Evolutionary conservation across 305 asterid genomes (phyloP), one percentile per base, ranked within the genome.

Genomic region (Coffea humblotiana): DNA sequence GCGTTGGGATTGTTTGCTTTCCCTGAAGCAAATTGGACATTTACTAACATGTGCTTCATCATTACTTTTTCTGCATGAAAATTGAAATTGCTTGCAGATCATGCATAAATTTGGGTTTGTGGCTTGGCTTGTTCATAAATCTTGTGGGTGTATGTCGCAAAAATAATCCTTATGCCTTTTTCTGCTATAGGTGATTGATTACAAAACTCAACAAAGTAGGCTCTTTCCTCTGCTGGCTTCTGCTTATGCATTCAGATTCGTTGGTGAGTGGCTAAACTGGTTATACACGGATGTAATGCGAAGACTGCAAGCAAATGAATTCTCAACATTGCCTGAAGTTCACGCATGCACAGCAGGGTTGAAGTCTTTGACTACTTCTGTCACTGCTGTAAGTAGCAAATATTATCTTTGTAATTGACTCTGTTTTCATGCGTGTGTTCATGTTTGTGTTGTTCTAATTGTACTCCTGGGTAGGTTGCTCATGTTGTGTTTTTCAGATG

Each of bases 311-410:
- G 93, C 92, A 83, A 89, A 84, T 82, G 98, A 96, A 88, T 96
- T 89, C 86, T 90, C 98, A 68, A 96, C 98, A 67, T 86, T 96
- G 93, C 98, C 98, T 15, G 98, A 96, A 87, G 98, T 84, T 78
- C 99, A 96, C 87, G 98, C 99, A 76, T 96, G 99, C 87, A 96
- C 99, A 66, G 99, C 99, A 25, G 99, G 99, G 82, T 87, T 96
- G 93, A 96, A 96, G 90, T 96, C 99, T 79, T 86, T 96, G 88
- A 96, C 99, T 45, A 96, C 99, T 72, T 64, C 97, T 83, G 89
- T 78, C 76, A 96, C 99, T 78, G 98, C 99, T 83, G 99, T 94
- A 91, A 90, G 98, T 89, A 35, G 83, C 63, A 64, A 66, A 72
- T 75, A 61, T 10, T 58, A 21, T 67, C 70, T 75, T 76, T 70